Evolutionary conservation across 2,329 filamentous ascomycete genomes (phyloP).

Genomic region (Triangularia setosa): DNA sequence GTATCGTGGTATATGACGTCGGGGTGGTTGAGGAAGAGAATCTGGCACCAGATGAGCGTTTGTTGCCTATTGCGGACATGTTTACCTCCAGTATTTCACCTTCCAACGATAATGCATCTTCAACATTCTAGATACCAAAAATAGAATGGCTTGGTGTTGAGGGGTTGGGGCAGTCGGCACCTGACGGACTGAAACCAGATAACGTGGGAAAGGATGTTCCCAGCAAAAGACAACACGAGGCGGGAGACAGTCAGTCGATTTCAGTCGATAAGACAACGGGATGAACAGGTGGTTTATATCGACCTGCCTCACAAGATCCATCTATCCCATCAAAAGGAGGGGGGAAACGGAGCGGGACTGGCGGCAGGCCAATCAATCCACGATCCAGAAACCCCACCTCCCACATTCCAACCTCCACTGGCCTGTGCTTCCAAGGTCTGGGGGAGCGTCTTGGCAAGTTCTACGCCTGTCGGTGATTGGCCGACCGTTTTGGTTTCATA

Average conservation of each 20-base stretch:
- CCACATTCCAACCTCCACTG: background rate
- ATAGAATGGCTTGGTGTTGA: background rate
- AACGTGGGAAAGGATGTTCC: background rate
- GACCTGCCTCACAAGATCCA: background rate
- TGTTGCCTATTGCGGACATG: background rate
- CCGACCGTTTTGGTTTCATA: background rate
- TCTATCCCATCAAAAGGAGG: background rate
- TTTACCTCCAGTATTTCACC: background rate
- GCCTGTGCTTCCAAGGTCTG: background rate
- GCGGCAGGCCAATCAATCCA: background rate
- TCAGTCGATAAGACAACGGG: background rate
- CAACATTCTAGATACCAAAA: background rate
- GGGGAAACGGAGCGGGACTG: background rate
- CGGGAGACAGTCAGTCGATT: background rate
- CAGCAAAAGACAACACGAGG: background rate
- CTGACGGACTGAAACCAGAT: background rate
- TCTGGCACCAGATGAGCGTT: background rate
- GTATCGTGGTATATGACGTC: background rate
- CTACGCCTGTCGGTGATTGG: background rate
- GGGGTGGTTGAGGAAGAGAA: too few relatives aligned
- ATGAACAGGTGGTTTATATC: background rate
- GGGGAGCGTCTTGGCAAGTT: background rate
- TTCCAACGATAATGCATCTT: background rate
- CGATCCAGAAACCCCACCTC: background rate
- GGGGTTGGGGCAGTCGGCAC: background rate